Percentiles rank a stretch among this genome's conserved stretches.
These are phyloP conservation scores for Fusarium penzigii DNA, from an alignment of 2,329 filamentous ascomycete species.

Conservation along the genomic window DNA sequence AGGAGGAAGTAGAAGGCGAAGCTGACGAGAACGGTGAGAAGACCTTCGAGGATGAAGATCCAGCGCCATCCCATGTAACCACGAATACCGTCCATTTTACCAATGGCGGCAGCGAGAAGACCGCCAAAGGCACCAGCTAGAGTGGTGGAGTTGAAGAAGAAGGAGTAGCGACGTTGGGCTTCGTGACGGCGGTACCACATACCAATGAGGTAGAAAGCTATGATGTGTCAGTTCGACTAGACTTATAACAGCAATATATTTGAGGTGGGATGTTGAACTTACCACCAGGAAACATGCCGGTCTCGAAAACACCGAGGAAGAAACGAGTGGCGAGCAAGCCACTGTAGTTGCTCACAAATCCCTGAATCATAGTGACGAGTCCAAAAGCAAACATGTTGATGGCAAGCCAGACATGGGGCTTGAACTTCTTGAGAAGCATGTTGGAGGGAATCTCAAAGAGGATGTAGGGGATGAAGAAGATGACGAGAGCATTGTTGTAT, in stretches of 20 bases:
- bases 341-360: conserved; percentile 73
- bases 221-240: conserved; percentile 30
- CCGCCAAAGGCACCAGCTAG: conserved; percentile 84
- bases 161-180: conserved; percentile 87
- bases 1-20: conserved; percentile 68
- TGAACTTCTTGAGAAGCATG: conserved; percentile 65
- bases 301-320: conserved; percentile 78
- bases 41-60: conserved; percentile 80
- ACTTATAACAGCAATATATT: background rate
- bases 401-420: conserved; percentile 70
- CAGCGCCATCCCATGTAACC: conserved; percentile 77
- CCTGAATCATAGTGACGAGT: conserved; percentile 72
- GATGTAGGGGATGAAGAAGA: conserved; percentile 81
- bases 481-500: conserved; percentile 76
- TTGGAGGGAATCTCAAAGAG: conserved; percentile 69
- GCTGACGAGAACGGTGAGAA: conserved; percentile 61
- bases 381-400: conserved; percentile 85
- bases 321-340: conserved; percentile 80
- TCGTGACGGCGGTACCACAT: conserved; percentile 91
- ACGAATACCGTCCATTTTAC: conserved; percentile 75
- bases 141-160: conserved; percentile 87
- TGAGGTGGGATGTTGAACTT: conserved; percentile 6
- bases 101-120: conserved; percentile 80
- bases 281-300: conserved; percentile 65
- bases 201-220: conserved; percentile 68